Conservation (phyloP, 768 basidiomycete genomes). For the Hypholoma fasciculare region DNA sequence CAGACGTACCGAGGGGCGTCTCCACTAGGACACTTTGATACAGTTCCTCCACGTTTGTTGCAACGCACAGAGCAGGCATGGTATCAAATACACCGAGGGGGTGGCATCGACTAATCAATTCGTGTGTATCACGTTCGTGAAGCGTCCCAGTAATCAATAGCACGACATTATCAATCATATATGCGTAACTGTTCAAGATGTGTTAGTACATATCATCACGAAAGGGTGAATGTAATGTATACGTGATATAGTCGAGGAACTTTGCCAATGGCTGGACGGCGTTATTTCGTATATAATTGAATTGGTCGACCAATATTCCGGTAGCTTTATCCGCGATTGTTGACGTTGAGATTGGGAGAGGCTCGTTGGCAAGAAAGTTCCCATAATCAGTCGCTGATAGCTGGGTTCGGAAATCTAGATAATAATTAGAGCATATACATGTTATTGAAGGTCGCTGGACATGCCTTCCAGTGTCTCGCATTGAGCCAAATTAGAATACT, state of each 20-base stretch:
- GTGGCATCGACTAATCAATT: conserved; percentile 94
- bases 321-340: conserved; percentile 98
- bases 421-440: conserved; percentile 3
- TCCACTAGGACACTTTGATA: conserved; percentile 97
- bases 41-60: conserved; percentile 97
- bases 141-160: conserved; percentile 96
- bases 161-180: conserved; percentile 99
- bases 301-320: conserved; percentile 93
- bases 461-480: conserved; percentile 96
- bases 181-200: conserved; percentile 70
- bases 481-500: conserved; percentile 93
- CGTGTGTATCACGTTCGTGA: conserved; percentile 96
- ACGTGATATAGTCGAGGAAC: conserved; percentile 99
- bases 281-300: conserved; percentile 91
- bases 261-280: conserved; percentile 88
- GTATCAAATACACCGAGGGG: conserved; percentile 97
- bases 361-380: conserved; percentile 96
- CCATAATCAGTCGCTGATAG: conserved; percentile 97
- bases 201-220: conserved; percentile 8
- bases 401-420: conserved; percentile 92
- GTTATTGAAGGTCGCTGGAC: conserved; percentile 9
- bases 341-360: conserved; percentile 88
- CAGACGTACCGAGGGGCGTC: conserved; percentile 81
- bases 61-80: conserved; percentile 98
- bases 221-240: conserved; percentile 30